phyloP scores from a whole-genome alignment of 805 yeast species.

The Gaillardinia entomophila region DNA sequence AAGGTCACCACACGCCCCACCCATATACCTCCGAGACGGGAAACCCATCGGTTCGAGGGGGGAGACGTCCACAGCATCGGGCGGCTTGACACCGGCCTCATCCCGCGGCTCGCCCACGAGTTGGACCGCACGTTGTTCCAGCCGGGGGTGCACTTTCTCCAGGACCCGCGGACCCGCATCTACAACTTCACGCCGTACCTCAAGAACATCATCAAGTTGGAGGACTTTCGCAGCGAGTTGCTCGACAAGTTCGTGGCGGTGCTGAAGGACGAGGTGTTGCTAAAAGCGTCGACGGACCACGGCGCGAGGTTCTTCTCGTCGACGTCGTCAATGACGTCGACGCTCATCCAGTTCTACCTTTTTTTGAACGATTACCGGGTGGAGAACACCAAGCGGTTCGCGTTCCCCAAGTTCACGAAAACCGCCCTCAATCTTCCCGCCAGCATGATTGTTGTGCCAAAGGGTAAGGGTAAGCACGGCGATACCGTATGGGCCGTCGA shows the following conservation, averaged over 20 bases:
- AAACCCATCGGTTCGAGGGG: neutral
- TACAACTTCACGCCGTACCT: constrained; percentile 64
- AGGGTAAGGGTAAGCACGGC: constrained; percentile 25
- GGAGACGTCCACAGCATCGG: constrained; percentile 9
- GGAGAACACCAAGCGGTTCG: constrained; percentile 16
- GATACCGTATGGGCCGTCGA: constrained; percentile 54
- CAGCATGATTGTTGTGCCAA: constrained; percentile 46
- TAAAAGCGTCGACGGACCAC: constrained; percentile 37
- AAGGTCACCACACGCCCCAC: neutral
- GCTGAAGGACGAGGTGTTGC: constrained; percentile 53
- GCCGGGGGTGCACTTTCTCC: constrained; percentile 74
- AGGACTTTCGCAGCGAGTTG: constrained; percentile 59
- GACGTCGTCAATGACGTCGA: constrained; percentile 81
- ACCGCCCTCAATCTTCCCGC: constrained; percentile 42
- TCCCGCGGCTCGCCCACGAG: constrained; percentile 60
- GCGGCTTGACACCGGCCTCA: constrained; percentile 14
- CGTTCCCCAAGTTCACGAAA: constrained; percentile 37
- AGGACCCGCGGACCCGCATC: constrained; percentile 72
- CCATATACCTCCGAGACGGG: neutral
- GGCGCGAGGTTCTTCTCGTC: constrained; percentile 58
- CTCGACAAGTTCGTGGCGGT: constrained; percentile 59
- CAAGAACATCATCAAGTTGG: constrained; percentile 52
- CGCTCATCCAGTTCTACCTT: constrained; percentile 69
- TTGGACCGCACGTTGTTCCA: constrained; percentile 70
- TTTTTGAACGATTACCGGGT: constrained; percentile 45